Evolutionary conservation across 148 eudicot species (phyloP), one percentile per base, ranked within the genome.

Genomic region (Oxyria digyna): DNA sequence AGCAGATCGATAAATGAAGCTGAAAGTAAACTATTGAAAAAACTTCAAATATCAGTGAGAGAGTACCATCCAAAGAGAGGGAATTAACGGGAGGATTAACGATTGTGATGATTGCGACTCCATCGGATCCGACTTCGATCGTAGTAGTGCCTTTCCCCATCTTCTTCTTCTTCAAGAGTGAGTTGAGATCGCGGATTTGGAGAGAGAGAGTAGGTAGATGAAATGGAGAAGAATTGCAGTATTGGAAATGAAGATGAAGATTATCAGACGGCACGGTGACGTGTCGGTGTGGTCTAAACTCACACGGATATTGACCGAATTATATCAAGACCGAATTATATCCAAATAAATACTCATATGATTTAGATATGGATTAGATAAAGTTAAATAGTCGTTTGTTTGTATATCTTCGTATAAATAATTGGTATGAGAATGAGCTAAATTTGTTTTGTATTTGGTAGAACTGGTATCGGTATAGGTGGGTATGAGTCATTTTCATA

Each of bases 1-100:
- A 59, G 65, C 35, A 59, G 65, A 15, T 59, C 65, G 17, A 31
- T 18, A 33, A 35, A 18, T 52, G n/a, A 1, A 52, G 29, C 63
- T 32, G 18, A 14, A 32, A 59, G 65, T 29, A 5, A 49, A 17
- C 33, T 31, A 31, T 8, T 9, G n/a, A n/a, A 40, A 14, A 31
- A 29, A 17, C 21, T 24, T 20, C 29, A 21, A 5, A 52, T n/a
- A 6, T 14, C 12, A 31, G 26, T 41, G 48, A 68, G 20, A 52
- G 43, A 66, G 43, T 69, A 83, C 86, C 82, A 35, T 78, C 84
- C 27, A 74, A 49, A 1, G 86, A 78, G 8, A 84, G 81, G 64
- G 80, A 74, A 76, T 84, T 84, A 71, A 84, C 81, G 8, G 87
- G 87, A 15, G 87, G 87, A 63, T 81, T 81, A 67, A 63, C 3